phyloP scores from a whole-genome alignment of 805 yeast species.

The Ogataea corticis region DNA sequence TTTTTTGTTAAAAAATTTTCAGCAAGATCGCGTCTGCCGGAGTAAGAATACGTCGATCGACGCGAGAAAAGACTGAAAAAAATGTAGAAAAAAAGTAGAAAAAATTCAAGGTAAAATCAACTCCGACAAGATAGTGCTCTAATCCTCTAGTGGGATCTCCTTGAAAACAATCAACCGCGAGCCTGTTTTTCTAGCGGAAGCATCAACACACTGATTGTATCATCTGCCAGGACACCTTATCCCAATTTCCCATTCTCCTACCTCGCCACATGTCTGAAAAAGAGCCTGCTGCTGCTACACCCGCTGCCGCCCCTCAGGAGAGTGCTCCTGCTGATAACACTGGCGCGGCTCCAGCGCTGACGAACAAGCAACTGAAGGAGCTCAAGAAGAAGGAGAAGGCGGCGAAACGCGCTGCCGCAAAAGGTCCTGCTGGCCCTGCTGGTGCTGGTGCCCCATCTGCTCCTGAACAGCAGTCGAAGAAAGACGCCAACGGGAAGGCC shows the following conservation, averaged over 20 bases:
- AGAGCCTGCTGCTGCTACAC: not conserved
- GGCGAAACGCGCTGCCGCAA: constrained; percentile 87
- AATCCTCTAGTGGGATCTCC: no score
- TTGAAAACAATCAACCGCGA: no score
- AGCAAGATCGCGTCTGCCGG: not conserved
- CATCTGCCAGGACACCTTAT: no score
- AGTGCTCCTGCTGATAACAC: not conserved
- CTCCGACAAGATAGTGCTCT: no score
- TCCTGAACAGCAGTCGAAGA: constrained; percentile 22
- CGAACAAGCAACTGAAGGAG: constrained; percentile 85
- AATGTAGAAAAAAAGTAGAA: not conserved
- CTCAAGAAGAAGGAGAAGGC: constrained; percentile 87
- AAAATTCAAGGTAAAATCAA: no score
- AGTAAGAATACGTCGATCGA: constrained; percentile 9
- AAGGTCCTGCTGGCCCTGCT: constrained; percentile 56
- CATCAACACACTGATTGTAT: no score
- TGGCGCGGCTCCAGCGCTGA: constrained; percentile 27
- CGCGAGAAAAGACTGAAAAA: not conserved
- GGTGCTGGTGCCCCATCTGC: constrained; percentile 8
- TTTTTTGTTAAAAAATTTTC: constrained; percentile 5
- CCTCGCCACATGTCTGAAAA: constrained; percentile 1
- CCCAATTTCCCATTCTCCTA: not conserved
- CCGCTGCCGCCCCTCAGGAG: constrained; percentile 1
- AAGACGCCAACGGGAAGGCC: constrained; percentile 35
- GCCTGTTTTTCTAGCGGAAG: not conserved